Evolutionary conservation across 352 stramenopile genomes (phyloP).

Genomic region (Globisporangium paddicum): DNA sequence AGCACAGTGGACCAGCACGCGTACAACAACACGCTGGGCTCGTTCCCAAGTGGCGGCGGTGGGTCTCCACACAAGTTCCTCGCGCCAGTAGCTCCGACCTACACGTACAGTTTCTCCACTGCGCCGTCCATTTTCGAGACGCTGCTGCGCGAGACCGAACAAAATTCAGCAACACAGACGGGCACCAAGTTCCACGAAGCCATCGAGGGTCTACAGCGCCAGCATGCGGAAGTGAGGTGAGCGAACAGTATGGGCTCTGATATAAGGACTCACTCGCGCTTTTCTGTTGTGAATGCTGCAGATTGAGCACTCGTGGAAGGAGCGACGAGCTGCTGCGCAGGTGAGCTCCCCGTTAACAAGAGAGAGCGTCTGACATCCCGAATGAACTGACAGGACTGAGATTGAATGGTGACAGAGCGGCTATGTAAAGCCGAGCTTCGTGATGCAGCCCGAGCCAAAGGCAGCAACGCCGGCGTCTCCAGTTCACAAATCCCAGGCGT

Average conservation of each 20-base stretch:
- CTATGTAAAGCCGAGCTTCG: slow-evolving; percentile 36
- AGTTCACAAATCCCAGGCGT: neutral
- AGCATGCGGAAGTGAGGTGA: slow-evolving; percentile 29
- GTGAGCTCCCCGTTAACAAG: too few relatives aligned
- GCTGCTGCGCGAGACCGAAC: slow-evolving; percentile 27
- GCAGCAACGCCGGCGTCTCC: neutral
- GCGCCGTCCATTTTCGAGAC: slow-evolving; percentile 45
- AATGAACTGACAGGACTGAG: neutral
- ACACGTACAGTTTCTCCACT: slow-evolving; percentile 17
- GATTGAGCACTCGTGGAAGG: slow-evolving; percentile 18
- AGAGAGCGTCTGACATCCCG: neutral
- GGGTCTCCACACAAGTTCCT: slow-evolving; percentile 11
- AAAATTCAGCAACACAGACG: slow-evolving; percentile 20
- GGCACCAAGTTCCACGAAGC: slow-evolving; percentile 32
- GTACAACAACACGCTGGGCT: neutral
- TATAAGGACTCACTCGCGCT: too few relatives aligned
- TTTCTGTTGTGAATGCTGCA: neutral
- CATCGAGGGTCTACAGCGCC: slow-evolving; percentile 29
- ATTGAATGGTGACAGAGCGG: neutral
- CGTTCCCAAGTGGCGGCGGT: slow-evolving; percentile 1
- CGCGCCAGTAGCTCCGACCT: neutral
- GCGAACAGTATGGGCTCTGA: too few relatives aligned
- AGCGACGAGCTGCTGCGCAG: slow-evolving; percentile 13
- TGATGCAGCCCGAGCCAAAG: slow-evolving; percentile 19
- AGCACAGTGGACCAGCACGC: slow-evolving; percentile 14